Conservation (phyloP, 768 basidiomycete species). For the Fistulinella prunicolor region DNA sequence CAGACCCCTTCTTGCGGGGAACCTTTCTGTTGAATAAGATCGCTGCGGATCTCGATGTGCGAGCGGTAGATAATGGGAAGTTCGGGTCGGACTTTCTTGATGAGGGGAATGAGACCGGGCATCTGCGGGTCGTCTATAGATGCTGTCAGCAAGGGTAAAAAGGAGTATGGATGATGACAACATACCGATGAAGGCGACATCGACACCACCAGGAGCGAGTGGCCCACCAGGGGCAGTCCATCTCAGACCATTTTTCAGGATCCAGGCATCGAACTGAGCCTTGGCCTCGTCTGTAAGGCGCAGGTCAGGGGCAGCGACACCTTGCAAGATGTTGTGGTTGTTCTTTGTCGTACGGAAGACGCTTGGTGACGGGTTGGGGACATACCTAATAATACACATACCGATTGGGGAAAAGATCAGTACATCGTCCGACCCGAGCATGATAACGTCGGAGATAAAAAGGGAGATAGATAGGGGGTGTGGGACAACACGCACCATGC, state of each 20-base stretch:
- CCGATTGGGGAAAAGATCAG: constrained; percentile 3
- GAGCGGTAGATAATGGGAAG: constrained; percentile 91
- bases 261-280: constrained; percentile 83
- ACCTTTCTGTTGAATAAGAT: constrained; percentile 76
- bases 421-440: not conserved
- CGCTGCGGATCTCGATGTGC: constrained; percentile 91
- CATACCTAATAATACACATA: constrained; percentile 56
- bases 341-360: constrained; percentile 94
- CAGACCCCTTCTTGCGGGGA: constrained; percentile 91
- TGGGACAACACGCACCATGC: constrained; percentile 60
- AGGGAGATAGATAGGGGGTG: not conserved
- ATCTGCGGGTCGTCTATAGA: constrained; percentile 82
- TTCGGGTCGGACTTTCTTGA: constrained; percentile 78
- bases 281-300: constrained; percentile 78
- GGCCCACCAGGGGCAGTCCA: constrained; percentile 90
- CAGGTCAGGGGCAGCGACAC: constrained; percentile 76
- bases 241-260: constrained; percentile 80
- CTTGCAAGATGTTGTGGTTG: constrained; percentile 95
- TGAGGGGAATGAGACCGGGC: constrained; percentile 91
- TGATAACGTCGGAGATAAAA: constrained; percentile 7
- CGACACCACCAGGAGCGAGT: constrained; percentile 75
- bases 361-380: constrained; percentile 82
- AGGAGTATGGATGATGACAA: not conserved
- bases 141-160: constrained; percentile 6
- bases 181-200: constrained; percentile 85